Evolutionary conservation across 768 basidiomycete genomes (phyloP), one percentile per base, ranked within the genome.

Genomic region (Russula sp.): DNA sequence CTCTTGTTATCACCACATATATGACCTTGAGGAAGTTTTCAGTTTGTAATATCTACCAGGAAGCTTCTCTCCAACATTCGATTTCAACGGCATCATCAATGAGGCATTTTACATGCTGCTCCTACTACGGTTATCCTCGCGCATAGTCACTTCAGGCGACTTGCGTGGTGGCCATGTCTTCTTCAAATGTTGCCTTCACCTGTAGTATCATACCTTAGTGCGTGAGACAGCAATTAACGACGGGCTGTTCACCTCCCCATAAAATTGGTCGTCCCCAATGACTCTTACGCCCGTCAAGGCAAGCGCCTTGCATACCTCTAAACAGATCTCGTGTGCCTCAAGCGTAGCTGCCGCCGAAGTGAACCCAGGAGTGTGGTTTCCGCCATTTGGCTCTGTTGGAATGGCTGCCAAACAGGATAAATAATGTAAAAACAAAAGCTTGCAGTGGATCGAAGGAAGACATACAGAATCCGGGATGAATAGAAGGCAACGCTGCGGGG

Each of bases 341-440:
- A 77, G 72, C 0, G 84, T 86, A 0, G 82, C 79, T 0, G 89
- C 89, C 0, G 89, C 76, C 22, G 81, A 74, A n/a, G 82, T 75
- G 71, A 93, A 93, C 14, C 76, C 84, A 2, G 75, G 76, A 0
- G 92, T 92, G 69, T 93, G 92, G 70, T 92, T 92, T 9, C 90
- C 90, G 13, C 90, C 91, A 67, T 84, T 79, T 0, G 76, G 72
- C 24, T 84, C 77, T 0, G 88, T 90, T 3, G 91, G 92, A 48
- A 93, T 93, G 13, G 88, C 90, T 91, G 26, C 24, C 10, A 22
- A 24, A 49, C 36, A 22, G 32, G n/a, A 62, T 32, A 58, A 1
- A 18, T 28, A 24, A 24, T 11, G 48, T 51, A 59, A 40, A 40
- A 36, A n/a, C n/a, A 40, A 18, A 40, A 50, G 48, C 7, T 61